Conservation (phyloP, 148 eudicot species). For the Chenopodium berlandieri region DNA sequence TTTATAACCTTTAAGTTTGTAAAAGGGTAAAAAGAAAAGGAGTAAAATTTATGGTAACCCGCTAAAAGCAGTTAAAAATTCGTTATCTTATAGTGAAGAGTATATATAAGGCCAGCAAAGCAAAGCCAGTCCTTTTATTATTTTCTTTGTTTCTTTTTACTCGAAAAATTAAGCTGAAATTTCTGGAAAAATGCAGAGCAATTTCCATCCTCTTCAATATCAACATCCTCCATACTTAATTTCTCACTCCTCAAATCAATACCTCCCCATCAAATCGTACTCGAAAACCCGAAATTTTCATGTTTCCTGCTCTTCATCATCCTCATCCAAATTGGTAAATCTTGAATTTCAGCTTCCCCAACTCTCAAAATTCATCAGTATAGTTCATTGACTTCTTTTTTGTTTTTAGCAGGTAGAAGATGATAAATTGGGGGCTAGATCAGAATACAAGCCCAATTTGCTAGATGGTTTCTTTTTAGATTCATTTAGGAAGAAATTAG, state of each 20-base stretch:
- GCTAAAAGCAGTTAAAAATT: background rate
- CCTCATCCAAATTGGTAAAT: slow-evolving; percentile 27
- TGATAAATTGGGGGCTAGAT: slow-evolving; percentile 19
- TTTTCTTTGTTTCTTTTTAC: background rate
- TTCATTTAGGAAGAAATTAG: slow-evolving; percentile 39
- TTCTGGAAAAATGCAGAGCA: slow-evolving; percentile 22
- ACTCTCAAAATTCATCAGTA: background rate
- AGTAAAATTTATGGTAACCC: background rate
- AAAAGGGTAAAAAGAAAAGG: too few relatives aligned
- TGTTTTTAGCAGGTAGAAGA: slow-evolving; percentile 27
- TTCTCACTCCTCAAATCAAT: slow-evolving; percentile 4
- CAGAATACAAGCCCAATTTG: slow-evolving; percentile 38
- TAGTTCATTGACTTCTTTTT: background rate
- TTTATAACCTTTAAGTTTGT: too few relatives aligned
- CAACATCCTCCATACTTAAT: background rate
- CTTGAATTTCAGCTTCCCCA: background rate
- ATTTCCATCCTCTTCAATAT: slow-evolving; percentile 13
- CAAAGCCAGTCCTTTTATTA: background rate
- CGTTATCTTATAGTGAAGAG: background rate
- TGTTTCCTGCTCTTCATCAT: slow-evolving; percentile 29
- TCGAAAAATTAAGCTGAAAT: background rate
- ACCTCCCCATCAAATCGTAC: slow-evolving; percentile 13
- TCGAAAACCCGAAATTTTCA: slow-evolving; percentile 16
- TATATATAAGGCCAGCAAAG: slow-evolving; percentile 5
- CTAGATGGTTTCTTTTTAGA: slow-evolving; percentile 39